These are phyloP conservation scores for Talaromyces atroroseus DNA, from an alignment of 2,329 filamentous ascomycete genomes.

Conservation along the genomic window DNA sequence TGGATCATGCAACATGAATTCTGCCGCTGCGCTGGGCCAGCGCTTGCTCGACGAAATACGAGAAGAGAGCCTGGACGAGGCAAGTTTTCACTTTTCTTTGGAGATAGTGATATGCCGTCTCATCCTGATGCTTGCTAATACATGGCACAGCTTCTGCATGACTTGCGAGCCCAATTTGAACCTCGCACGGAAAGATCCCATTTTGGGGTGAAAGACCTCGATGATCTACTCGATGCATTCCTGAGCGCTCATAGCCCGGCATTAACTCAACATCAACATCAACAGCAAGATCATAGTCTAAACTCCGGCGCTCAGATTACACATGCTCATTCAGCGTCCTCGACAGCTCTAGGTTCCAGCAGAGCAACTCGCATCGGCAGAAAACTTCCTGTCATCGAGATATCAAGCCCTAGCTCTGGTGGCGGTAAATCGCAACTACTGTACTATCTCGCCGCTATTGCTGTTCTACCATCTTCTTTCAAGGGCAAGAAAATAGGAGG, in stretches of 20 bases:
- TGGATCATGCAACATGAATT: constrained; percentile 10
- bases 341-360: too few species aligned
- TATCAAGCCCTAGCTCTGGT: constrained; percentile 47
- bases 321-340: not conserved
- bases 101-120: not conserved
- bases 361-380: not conserved
- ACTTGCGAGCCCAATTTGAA: constrained; percentile 25
- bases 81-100: constrained; percentile 23
- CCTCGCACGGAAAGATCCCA: constrained; percentile 11
- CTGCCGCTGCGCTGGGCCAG: constrained; percentile 42
- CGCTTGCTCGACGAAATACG: constrained; percentile 49
- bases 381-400: constrained; percentile 45
- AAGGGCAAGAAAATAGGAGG: constrained; percentile 36
- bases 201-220: constrained; percentile 45
- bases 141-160: constrained; percentile 24
- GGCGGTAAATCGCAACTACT: constrained; percentile 56
- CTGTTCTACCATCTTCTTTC: constrained; percentile 44
- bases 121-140: not conserved
- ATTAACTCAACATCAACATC: not conserved
- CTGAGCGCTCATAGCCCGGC: constrained; percentile 15
- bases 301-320: constrained; percentile 6
- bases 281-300: not conserved
- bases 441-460: constrained; percentile 49
- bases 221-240: constrained; percentile 39
- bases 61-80: constrained; percentile 48